Conservation (phyloP, 2,329 filamentous ascomycete species). For the Ceratocystis cubensis region DNA sequence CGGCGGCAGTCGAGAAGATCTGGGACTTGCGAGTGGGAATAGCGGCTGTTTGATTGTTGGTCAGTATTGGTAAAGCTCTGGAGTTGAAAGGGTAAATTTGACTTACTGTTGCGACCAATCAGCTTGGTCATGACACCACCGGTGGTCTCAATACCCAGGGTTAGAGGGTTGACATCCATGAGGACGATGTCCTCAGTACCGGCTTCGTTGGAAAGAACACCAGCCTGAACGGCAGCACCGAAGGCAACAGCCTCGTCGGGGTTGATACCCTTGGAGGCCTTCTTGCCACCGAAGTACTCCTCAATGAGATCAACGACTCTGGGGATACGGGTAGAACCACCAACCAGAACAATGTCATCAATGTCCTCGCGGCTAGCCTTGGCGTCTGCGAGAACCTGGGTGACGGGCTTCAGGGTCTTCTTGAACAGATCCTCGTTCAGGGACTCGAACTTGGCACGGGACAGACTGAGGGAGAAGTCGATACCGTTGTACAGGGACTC, state of each 20-base stretch:
- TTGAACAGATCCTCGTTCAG: conserved; percentile 98
- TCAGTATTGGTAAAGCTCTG: background rate
- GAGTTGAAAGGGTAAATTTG: background rate
- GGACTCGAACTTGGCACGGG: conserved; percentile 98
- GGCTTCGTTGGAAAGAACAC: conserved; percentile 82
- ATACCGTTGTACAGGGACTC: conserved; percentile 94
- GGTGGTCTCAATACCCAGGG: conserved; percentile 93
- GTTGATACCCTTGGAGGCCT: conserved; percentile 98
- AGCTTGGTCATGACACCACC: conserved; percentile 97
- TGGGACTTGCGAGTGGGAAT: conserved; percentile 95
- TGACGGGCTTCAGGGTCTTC: conserved; percentile 96
- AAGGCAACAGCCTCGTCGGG: conserved; percentile 98
- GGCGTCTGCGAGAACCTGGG: conserved; percentile 96
- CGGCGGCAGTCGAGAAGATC: conserved; percentile 93
- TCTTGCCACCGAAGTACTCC: conserved; percentile 92
- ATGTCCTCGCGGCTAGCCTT: conserved; percentile 94
- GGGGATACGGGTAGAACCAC: conserved; percentile 97
- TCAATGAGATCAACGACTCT: conserved; percentile 92
- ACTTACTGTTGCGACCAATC: conserved; percentile 68
- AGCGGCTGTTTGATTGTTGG: conserved; percentile 34
- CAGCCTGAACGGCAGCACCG: conserved; percentile 92
- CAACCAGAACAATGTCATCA: conserved; percentile 92
- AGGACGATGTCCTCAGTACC: conserved; percentile 71
- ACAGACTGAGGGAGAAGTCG: conserved; percentile 96
- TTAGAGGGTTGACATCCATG: conserved; percentile 95